A percentile compares a stretch with the other conserved stretches of the same genome.
Conservation (phyloP, 208 protist species). For the Trypanosomatidae sp. region DNA sequence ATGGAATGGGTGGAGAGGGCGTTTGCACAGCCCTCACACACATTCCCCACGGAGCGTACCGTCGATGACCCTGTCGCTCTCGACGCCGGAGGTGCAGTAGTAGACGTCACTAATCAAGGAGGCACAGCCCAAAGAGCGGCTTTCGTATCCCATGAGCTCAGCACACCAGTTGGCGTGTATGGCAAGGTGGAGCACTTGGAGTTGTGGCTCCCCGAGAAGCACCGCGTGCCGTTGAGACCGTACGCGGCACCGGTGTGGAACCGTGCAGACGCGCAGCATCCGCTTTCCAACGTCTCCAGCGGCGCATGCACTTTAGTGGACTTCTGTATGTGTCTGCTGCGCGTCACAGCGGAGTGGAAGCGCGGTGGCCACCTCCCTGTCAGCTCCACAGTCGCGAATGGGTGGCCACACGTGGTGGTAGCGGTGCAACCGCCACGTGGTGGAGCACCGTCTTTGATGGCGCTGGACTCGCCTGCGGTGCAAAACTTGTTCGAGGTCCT, state of each 20-base stretch:
- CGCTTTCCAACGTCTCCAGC: not conserved
- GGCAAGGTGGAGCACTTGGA: slow-evolving; percentile 36
- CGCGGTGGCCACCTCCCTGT: not conserved
- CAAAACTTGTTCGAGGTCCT: slow-evolving; percentile 28
- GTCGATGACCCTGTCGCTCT: not conserved
- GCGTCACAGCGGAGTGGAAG: slow-evolving; percentile 6
- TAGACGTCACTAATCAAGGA: not conserved
- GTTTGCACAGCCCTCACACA: not conserved
- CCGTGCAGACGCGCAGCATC: slow-evolving; percentile 4
- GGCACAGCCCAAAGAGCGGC: not conserved
- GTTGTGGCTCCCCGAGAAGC: slow-evolving; percentile 80
- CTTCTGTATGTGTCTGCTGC: slow-evolving; percentile 15
- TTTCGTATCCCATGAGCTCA: not conserved
- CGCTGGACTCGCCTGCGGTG: slow-evolving; percentile 15
- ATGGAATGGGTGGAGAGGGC: slow-evolving; percentile 20
- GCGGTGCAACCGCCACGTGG: slow-evolving; percentile 18
- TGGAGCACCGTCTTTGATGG: slow-evolving; percentile 18
- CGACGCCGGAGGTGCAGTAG: not conserved
- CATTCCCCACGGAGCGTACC: not conserved
- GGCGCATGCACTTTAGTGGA: not conserved
- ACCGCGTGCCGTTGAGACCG: slow-evolving; percentile 62
- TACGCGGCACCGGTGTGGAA: slow-evolving; percentile 31
- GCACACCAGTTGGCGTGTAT: slow-evolving; percentile 8
- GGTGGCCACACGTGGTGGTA: slow-evolving; percentile 16
- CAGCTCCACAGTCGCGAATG: not conserved